Conservation (phyloP, 495 filamentous ascomycete genomes). For the Penicillium robsamsonii region DNA sequence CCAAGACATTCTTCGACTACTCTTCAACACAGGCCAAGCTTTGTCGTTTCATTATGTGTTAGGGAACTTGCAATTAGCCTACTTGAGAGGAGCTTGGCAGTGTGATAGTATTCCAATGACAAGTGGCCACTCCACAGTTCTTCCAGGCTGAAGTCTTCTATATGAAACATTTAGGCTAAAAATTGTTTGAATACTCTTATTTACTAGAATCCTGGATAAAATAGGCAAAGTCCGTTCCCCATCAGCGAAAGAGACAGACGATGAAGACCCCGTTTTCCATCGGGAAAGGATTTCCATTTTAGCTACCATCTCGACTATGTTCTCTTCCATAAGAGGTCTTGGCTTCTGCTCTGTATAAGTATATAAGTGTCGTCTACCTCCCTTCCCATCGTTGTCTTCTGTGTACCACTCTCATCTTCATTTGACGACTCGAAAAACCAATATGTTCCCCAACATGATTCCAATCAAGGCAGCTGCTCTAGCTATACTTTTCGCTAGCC, state of each 20-base stretch:
- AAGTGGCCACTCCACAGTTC: neutral
- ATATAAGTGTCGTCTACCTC: neutral
- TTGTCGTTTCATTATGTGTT: neutral
- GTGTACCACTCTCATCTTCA: neutral
- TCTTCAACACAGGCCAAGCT: conserved; percentile 2
- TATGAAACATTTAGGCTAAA: conserved; percentile 8
- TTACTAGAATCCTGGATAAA: neutral
- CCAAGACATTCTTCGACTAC: too few relatives aligned
- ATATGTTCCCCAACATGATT: conserved; percentile 8
- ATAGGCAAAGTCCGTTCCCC: neutral
- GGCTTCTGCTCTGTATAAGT: neutral
- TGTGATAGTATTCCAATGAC: neutral
- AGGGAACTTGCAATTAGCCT: neutral
- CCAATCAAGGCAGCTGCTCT: conserved; percentile 13
- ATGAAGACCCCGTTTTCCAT: neutral
- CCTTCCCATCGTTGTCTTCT: neutral
- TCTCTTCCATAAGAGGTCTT: neutral
- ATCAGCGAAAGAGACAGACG: neutral
- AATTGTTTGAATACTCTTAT: neutral
- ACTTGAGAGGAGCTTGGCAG: neutral
- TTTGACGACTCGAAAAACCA: neutral
- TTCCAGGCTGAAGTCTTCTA: conserved; percentile 1
- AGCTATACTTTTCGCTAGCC: conserved; percentile 18
- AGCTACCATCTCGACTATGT: neutral
- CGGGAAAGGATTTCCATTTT: conserved; percentile 5